Base-by-base conservation (phyloP, 2,329 filamentous ascomycete species). In the Rhynchosporium secalis region DNA sequence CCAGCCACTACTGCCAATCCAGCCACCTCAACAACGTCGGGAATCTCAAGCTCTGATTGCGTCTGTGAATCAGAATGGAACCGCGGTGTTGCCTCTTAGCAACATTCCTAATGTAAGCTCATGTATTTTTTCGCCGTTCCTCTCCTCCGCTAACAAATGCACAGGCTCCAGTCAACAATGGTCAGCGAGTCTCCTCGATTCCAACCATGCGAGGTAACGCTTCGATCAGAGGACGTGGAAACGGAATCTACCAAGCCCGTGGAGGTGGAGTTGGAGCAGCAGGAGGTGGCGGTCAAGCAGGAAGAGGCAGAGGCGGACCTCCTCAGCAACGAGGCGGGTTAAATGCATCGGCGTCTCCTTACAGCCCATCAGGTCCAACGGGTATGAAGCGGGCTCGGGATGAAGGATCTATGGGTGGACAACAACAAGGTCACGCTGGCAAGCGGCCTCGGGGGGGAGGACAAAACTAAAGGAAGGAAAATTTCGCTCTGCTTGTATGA, bases 381-480 rank as follows among this genome's bases (percentile, higher is more conserved):
- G 73, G 72, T 9, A 60, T 68, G 36, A 74, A 74, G 62, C 61
- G 72, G 61, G 66, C 70, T 51, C 68, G 70, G 26, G 73, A 72
- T 28, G 72, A 73, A 31, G 72, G 68, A 28, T 67, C 68, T n/a
- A 76, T 57, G 40, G 76, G 72, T 31, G 47, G 48, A 7, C 65
- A 64, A 7, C 65, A 64, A 26, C 69, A 71, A 59, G 70, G 65
- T 26, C 76, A 70, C 63, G 73, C 70, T 56, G 79, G 78, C 45
- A 82, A 82, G 72, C 75, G 80, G 66, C 78, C 79, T 66, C 72
- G 80, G 65, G 80, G 79, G 4, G 73, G 72, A 20, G 70, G 70
- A 58, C 64, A 66, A 48, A 66, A 69, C 31, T 66, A 65, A 59
- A 40, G 54, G 51, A 58, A 29, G 48, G 56, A 56, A 60, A 54